Conservation (phyloP, 371 early-diverging fungal genomes). For the Apophysomyces ossiformis region DNA sequence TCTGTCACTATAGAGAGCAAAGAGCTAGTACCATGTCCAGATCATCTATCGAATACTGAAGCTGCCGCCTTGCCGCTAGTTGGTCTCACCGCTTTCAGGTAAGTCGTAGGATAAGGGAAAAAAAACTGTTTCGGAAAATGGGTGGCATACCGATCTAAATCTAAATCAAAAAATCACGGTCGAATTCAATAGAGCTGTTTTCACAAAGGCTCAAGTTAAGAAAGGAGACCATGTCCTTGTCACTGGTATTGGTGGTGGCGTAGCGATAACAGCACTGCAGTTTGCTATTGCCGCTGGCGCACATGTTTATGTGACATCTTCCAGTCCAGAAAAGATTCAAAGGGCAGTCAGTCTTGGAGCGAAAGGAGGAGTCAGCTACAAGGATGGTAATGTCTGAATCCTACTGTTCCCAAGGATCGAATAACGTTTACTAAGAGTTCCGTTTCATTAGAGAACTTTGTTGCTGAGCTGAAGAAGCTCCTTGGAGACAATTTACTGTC, state of each 20-base stretch:
- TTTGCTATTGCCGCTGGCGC: conserved; percentile 74
- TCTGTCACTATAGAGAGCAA: conserved; percentile 53
- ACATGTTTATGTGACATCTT: conserved; percentile 76
- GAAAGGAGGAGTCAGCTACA: conserved; percentile 73
- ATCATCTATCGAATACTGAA: conserved; percentile 61
- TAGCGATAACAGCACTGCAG: conserved; percentile 71
- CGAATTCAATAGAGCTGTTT: conserved; percentile 43
- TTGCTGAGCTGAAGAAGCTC: conserved; percentile 48
- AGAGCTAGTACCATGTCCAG: conserved; percentile 59
- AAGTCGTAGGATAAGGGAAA: background rate
- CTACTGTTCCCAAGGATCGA: background rate
- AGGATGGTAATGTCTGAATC: conserved; percentile 47
- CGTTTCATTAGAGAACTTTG: conserved; percentile 49
- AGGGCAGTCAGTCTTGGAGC: conserved; percentile 69
- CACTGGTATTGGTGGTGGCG: conserved; percentile 81
- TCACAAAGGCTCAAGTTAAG: conserved; percentile 62
- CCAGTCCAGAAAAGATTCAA: conserved; percentile 65
- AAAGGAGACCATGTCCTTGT: conserved; percentile 68
- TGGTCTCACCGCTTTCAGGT: conserved; percentile 71
- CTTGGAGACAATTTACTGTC: conserved; percentile 51
- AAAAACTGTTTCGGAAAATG: background rate
- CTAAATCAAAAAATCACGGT: too few relatives aligned
- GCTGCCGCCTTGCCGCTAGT: conserved; percentile 76
- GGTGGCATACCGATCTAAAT: background rate
- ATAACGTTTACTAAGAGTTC: background rate